phyloP scores from a whole-genome alignment of 305 asterid genomes.

The Fraxinus angustifolia region DNA sequence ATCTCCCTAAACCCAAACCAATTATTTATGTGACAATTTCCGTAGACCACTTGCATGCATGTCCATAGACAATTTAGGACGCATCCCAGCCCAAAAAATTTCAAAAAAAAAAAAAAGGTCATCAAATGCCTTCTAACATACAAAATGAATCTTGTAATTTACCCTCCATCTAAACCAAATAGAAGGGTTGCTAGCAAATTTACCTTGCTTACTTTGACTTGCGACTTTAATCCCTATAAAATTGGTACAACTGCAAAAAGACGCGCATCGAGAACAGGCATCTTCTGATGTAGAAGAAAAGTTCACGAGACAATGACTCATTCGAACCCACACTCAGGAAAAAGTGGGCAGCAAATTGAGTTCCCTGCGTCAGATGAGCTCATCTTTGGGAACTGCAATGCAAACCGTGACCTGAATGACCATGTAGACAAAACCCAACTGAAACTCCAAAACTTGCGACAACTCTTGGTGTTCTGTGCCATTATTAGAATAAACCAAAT shows the following conservation, averaged over 20 bases:
- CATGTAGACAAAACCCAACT: constrained; percentile 24
- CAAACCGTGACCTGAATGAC: constrained; percentile 27
- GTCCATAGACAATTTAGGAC: constrained; percentile 30
- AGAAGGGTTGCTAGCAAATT: constrained; percentile 17
- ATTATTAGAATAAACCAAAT: constrained; percentile 34
- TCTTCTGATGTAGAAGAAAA: constrained; percentile 50
- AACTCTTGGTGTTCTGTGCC: constrained; percentile 29
- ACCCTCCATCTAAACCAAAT: constrained; percentile 34
- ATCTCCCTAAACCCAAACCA: constrained; percentile 23
- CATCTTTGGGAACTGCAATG: constrained; percentile 18
- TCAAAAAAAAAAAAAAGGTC: constrained; percentile 20
- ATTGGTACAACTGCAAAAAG: constrained; percentile 40
- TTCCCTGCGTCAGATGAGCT: constrained; percentile 22
- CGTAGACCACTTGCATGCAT: constrained; percentile 27
- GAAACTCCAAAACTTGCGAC: constrained; percentile 25
- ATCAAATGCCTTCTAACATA: constrained; percentile 29
- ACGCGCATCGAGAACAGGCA: constrained; percentile 28
- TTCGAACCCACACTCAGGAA: constrained; percentile 25
- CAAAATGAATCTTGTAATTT: constrained; percentile 27
- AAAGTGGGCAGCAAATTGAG: constrained; percentile 30
- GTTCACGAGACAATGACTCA: constrained; percentile 23
- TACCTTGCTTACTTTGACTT: constrained; percentile 14
- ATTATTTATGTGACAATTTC: neutral
- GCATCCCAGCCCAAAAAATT: constrained; percentile 18
- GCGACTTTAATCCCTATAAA: constrained; percentile 27